phyloP scores from a whole-genome alignment of 768 basidiomycete genomes.

The Lenzites betulinus region DNA sequence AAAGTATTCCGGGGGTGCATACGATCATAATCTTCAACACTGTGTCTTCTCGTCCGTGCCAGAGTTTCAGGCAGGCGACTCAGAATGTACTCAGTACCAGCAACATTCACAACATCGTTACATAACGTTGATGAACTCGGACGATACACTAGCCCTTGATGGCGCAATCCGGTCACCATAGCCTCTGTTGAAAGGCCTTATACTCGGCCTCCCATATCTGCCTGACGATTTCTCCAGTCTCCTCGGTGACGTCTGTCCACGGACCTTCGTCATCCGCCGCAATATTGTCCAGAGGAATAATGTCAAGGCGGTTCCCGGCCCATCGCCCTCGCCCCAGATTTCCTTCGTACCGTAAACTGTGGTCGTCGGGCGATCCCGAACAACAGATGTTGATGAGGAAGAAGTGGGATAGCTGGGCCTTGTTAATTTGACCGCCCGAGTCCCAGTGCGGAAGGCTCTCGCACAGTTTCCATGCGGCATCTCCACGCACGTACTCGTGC shows the following conservation, averaged over 20 bases:
- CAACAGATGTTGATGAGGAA: not conserved
- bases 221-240: not conserved
- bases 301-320: not conserved
- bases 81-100: too few species aligned
- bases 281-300: not conserved
- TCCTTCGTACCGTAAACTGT: not conserved
- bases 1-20: too few species aligned
- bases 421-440: too few species aligned
- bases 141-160: too few species aligned
- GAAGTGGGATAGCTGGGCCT: not conserved
- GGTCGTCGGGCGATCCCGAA: not conserved
- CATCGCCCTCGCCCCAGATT: not conserved
- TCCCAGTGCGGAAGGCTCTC: not conserved
- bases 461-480: not conserved
- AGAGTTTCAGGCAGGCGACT: too few species aligned
- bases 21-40: too few species aligned
- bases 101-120: too few species aligned
- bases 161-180: too few species aligned
- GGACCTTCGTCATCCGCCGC: not conserved
- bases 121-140: too few species aligned
- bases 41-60: too few species aligned
- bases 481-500: not conserved
- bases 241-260: not conserved
- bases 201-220: not conserved
- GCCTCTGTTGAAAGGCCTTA: too few species aligned